Evolutionary conservation across 1,284 basidiomycete species (phyloP).

Genomic region (Ustilago esculenta): DNA sequence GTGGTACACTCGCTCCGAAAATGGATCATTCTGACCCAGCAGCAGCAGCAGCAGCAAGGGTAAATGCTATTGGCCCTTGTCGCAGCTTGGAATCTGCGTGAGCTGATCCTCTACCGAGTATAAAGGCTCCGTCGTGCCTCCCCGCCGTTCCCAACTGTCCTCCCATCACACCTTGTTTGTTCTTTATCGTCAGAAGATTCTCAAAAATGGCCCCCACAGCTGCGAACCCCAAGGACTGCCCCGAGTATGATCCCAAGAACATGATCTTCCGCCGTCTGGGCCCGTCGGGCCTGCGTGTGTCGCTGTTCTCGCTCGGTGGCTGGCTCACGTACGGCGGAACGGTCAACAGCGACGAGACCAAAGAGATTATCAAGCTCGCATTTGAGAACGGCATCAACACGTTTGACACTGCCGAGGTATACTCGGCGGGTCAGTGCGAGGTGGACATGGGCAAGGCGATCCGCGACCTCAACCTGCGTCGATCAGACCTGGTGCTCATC

Average conservation of each 20-base stretch:
- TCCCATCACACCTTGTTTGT: no score
- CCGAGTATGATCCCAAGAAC: conserved; percentile 58
- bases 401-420: conserved; percentile 77
- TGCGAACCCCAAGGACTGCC: conserved; percentile 50
- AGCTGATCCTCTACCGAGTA: no score
- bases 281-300: conserved; percentile 50
- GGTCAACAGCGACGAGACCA: conserved; percentile 45
- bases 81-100: no score
- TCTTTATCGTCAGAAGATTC: no score
- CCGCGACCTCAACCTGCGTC: conserved; percentile 77
- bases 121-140: no score
- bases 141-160: no score
- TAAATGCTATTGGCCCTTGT: no score
- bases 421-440: conserved; percentile 78
- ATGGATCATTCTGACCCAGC: conserved; percentile 1
- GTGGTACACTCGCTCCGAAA: conserved; percentile 14
- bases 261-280: conserved; percentile 59
- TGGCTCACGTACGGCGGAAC: conserved; percentile 57
- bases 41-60: no score
- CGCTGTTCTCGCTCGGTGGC: conserved; percentile 53
- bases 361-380: conserved; percentile 50
- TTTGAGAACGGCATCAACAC: conserved; percentile 73
- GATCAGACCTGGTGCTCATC: conserved; percentile 78
- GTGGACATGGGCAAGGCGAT: conserved; percentile 80
- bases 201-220: conserved; percentile 46